Conservation (phyloP, 164 flowering plant genomes). For the Annona cherimola region DNA sequence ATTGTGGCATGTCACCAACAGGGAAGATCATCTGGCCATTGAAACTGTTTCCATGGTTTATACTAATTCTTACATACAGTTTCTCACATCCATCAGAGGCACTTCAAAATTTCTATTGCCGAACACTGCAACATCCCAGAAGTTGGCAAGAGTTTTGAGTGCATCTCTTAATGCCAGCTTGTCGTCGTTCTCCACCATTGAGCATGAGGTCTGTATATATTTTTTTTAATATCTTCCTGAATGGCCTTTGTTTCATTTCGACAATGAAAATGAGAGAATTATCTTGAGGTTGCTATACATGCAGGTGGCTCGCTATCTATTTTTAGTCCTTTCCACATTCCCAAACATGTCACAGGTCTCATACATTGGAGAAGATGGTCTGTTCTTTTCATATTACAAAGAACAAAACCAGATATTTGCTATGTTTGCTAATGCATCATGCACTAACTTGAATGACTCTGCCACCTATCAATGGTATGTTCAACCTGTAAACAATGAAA, state of each 20-base stretch:
- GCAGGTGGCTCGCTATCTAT: constrained; percentile 52
- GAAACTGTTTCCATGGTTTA: constrained; percentile 3
- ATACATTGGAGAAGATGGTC: constrained; percentile 43
- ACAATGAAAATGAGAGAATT: not conserved
- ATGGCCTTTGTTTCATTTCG: not conserved
- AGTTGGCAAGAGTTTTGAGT: constrained; percentile 25
- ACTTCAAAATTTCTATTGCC: constrained; percentile 15
- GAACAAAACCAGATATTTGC: constrained; percentile 27
- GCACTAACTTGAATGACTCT: not conserved
- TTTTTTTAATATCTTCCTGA: not conserved
- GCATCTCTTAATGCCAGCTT: constrained; percentile 19
- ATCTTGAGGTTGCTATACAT: not conserved
- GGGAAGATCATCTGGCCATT: constrained; percentile 13
- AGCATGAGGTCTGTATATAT: constrained; percentile 21
- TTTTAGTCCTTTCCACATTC: constrained; percentile 25
- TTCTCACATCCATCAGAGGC: constrained; percentile 23
- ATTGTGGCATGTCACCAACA: constrained; percentile 12
- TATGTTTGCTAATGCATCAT: constrained; percentile 21
- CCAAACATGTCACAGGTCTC: constrained; percentile 43
- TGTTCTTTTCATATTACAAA: constrained; percentile 38
- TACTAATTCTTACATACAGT: not conserved
- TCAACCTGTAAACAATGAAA: constrained; percentile 28
- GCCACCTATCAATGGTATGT: constrained; percentile 26
- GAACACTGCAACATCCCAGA: constrained; percentile 17
- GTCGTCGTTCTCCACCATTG: constrained; percentile 17